Conservation (phyloP, 768 basidiomycete species). For the Ephemerocybe angulata region DNA sequence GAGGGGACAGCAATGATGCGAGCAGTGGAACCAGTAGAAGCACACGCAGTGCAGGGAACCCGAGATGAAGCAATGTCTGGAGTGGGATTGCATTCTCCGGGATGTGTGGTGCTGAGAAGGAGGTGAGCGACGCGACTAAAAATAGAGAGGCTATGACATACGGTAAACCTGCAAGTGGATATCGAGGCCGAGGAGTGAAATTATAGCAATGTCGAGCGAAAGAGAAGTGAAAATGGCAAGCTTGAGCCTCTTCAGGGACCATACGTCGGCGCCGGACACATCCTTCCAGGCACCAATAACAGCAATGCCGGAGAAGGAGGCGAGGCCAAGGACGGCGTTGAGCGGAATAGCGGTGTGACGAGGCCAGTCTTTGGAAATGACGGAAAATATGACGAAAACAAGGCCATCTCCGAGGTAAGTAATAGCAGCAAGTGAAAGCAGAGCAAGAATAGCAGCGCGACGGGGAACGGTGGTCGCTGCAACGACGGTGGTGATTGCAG, state of each 20-base stretch:
- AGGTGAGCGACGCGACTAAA: constrained; percentile 8
- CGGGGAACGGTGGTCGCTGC: constrained; percentile 72
- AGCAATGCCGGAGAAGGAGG: constrained; percentile 69
- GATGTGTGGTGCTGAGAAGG: constrained; percentile 21
- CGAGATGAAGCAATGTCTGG: constrained; percentile 34
- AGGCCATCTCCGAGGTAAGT: constrained; percentile 79
- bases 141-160: constrained; percentile 8
- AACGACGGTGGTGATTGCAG: constrained; percentile 75
- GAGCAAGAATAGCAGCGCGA: constrained; percentile 65
- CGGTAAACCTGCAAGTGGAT: constrained; percentile 28
- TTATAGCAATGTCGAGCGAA: constrained; percentile 56
- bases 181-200: constrained; percentile 48
- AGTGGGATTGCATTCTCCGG: constrained; percentile 29
- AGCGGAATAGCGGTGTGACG: constrained; percentile 59
- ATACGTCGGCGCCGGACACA: constrained; percentile 63
- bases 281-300: constrained; percentile 80
- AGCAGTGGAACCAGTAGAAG: constrained; percentile 60
- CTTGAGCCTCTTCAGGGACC: constrained; percentile 59
- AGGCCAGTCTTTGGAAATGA: constrained; percentile 66
- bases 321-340: constrained; percentile 63
- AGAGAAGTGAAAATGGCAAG: constrained; percentile 50
- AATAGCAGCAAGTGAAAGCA: constrained; percentile 66
- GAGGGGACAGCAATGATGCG: constrained; percentile 58
- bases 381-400: constrained; percentile 60
- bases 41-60: constrained; percentile 62